These are phyloP conservation scores for Xylaria sp. DNA, from an alignment of 2,329 filamentous ascomycete genomes.

Conservation along the genomic window DNA sequence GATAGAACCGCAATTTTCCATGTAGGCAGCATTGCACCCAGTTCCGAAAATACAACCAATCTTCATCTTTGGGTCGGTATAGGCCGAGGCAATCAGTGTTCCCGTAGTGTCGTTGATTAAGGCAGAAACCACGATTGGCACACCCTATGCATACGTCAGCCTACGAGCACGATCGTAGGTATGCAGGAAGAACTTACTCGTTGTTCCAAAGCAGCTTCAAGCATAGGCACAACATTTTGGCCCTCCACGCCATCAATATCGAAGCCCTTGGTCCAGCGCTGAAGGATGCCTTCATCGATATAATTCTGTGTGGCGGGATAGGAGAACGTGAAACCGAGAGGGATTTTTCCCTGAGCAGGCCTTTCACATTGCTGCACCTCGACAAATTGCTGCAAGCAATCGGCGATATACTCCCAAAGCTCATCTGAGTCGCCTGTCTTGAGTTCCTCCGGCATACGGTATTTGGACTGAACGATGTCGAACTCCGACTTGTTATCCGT, in stretches of 20 bases:
- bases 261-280: conserved; percentile 98
- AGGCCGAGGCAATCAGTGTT: conserved; percentile 94
- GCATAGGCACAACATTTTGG: conserved; percentile 87
- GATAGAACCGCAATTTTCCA: conserved; percentile 91
- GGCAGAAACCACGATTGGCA: conserved; percentile 92
- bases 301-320: conserved; percentile 94
- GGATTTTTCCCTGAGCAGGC: conserved; percentile 69
- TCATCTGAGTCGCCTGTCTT: conserved; percentile 87
- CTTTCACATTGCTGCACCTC: conserved; percentile 82
- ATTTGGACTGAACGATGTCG: conserved; percentile 96
- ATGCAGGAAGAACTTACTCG: conserved; percentile 60
- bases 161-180: not conserved
- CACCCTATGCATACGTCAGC: conserved; percentile 65
- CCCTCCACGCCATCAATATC: conserved; percentile 94
- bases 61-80: conserved; percentile 92
- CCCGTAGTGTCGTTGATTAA: conserved; percentile 98
- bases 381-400: conserved; percentile 91
- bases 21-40: conserved; percentile 97
- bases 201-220: conserved; percentile 80
- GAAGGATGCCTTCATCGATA: conserved; percentile 90
- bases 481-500: conserved; percentile 90
- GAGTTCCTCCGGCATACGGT: conserved; percentile 91
- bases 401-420: conserved; percentile 94
- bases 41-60: conserved; percentile 99
- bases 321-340: conserved; percentile 94